These are phyloP conservation scores for Arthrobotrys megalospora DNA, from an alignment of 2,329 filamentous ascomycete species.

Conservation along the genomic window DNA sequence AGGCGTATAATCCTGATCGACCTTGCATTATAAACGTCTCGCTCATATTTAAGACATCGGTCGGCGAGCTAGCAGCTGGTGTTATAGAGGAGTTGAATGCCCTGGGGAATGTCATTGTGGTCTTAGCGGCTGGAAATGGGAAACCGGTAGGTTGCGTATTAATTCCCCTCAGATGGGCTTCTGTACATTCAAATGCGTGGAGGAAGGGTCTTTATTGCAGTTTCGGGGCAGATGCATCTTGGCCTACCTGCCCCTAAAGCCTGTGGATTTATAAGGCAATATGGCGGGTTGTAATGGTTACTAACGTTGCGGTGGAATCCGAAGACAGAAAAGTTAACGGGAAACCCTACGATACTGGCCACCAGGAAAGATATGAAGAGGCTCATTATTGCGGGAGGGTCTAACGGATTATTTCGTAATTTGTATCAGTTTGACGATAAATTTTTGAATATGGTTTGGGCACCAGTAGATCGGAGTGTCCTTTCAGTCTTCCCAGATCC, in stretches of 20 bases:
- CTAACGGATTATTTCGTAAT: background rate
- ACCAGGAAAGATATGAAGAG: background rate
- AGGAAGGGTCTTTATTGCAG: no score
- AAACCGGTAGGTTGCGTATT: no score
- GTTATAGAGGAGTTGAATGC: background rate
- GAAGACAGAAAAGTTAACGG: background rate
- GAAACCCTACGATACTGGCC: background rate
- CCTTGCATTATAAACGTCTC: slow-evolving; percentile 30
- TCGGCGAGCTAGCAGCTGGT: background rate
- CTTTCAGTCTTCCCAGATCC: background rate
- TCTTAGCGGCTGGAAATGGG: no score
- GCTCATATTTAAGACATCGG: no score
- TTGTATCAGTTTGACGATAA: background rate
- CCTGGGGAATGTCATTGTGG: slow-evolving; percentile 18
- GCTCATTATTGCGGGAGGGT: background rate
- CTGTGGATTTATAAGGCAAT: no score
- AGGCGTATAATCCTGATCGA: background rate
- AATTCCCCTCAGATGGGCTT: no score
- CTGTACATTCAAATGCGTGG: no score
- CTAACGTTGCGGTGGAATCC: no score
- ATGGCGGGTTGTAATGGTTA: no score
- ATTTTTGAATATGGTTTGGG: background rate
- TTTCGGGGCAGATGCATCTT: no score
- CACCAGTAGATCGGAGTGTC: background rate
- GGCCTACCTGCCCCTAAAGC: no score